Evolutionary conservation across 176 grass and related monocot species (phyloP).

Genomic region (Stipa capillata): DNA sequence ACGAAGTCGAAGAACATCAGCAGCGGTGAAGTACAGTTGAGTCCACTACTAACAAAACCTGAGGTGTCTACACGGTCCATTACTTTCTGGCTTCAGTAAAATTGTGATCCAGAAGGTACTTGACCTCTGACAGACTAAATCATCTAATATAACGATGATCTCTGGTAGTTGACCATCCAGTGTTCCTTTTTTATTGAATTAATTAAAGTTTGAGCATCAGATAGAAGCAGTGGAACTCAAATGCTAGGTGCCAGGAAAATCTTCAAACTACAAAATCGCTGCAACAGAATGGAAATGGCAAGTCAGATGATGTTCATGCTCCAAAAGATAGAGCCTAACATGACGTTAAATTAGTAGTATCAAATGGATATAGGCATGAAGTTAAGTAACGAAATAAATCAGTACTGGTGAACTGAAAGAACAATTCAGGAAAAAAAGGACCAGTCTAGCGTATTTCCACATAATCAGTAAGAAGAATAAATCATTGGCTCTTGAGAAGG

Average conservation of each 20-base stretch:
- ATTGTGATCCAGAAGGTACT: background rate
- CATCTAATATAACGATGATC: background rate
- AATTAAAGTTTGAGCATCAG: background rate
- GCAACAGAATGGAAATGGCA: background rate
- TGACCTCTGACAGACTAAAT: background rate
- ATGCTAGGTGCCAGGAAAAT: background rate
- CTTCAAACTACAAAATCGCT: slow-evolving; percentile 14
- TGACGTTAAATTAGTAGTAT: background rate
- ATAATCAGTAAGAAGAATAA: background rate
- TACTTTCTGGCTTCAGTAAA: slow-evolving; percentile 1
- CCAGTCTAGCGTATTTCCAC: background rate
- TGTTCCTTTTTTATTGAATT: background rate
- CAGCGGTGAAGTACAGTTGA: slow-evolving; percentile 22
- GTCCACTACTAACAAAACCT: slow-evolving; percentile 70
- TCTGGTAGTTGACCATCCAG: background rate
- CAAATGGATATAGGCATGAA: background rate
- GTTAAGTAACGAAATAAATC: background rate
- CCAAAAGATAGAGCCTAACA: background rate
- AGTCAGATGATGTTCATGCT: background rate
- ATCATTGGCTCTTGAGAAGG: background rate
- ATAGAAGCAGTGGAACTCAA: background rate
- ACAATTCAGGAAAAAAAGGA: background rate
- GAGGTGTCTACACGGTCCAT: slow-evolving; percentile 71
- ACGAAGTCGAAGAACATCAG: slow-evolving; percentile 60
- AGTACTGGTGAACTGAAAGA: background rate